Evolutionary conservation across 371 early-diverging fungal genomes (phyloP).

Genomic region (Mortierella sp.): DNA sequence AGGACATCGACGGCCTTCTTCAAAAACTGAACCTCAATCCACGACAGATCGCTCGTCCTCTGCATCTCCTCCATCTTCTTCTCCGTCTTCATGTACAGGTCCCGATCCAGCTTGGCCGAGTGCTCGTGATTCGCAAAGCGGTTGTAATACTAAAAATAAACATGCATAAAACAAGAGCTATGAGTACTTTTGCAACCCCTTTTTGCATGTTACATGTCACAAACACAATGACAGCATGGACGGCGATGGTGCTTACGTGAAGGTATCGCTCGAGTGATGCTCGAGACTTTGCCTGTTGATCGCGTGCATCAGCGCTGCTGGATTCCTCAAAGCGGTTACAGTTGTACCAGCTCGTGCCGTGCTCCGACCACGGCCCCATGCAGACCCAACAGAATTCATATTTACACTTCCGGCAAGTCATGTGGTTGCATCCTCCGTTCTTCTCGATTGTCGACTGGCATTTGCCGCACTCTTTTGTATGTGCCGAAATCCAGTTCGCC

Average conservation of each 20-base stretch:
- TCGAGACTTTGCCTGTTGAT: conserved; percentile 85
- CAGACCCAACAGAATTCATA: conserved; percentile 93
- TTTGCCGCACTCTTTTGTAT: conserved; percentile 97
- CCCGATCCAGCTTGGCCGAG: conserved; percentile 89
- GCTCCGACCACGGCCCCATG: conserved; percentile 93
- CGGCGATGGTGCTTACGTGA: conserved; percentile 85
- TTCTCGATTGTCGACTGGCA: conserved; percentile 97
- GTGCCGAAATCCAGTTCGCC: conserved; percentile 97
- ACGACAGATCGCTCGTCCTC: conserved; percentile 85
- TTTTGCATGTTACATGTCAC: too few relatives aligned
- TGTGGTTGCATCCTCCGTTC: conserved; percentile 97
- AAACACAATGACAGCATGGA: too few relatives aligned
- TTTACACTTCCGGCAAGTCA: conserved; percentile 90
- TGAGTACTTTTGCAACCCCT: conserved; percentile 30
- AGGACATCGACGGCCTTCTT: conserved; percentile 91
- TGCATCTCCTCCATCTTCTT: conserved; percentile 97
- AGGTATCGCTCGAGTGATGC: conserved; percentile 92
- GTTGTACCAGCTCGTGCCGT: conserved; percentile 94
- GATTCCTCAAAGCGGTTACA: conserved; percentile 96
- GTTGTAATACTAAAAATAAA: conserved; percentile 83
- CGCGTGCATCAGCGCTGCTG: conserved; percentile 83
- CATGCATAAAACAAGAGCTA: neutral
- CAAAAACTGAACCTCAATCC: conserved; percentile 99
- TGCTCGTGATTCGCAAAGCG: conserved; percentile 97
- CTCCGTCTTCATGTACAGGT: conserved; percentile 89